phyloP scores from a whole-genome alignment of 345 rosid genomes.

The Lepidium didymum region DNA sequence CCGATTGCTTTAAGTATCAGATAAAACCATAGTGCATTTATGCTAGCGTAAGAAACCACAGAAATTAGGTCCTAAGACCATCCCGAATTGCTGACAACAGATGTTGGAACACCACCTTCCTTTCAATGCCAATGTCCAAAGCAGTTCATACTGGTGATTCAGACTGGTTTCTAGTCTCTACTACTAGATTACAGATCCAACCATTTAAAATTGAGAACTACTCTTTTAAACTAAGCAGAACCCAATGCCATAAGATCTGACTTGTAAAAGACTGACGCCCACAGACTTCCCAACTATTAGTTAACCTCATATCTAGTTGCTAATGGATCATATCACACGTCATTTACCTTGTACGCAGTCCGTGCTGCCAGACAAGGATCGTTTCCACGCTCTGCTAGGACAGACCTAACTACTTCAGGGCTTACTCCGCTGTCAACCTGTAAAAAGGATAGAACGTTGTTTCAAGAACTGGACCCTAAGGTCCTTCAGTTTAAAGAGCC shows the following conservation, averaged over 20 bases:
- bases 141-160: not conserved
- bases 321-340: not conserved
- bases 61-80: not conserved
- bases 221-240: not conserved
- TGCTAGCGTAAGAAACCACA: not conserved
- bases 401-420: conserved; percentile 85
- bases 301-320: not conserved
- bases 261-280: not conserved
- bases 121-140: not conserved
- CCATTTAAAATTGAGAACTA: not conserved
- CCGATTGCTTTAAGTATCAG: not conserved
- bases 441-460: conserved; percentile 1
- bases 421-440: conserved; percentile 83
- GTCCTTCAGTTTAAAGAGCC: not conserved
- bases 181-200: not conserved
- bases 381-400: conserved; percentile 73
- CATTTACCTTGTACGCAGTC: conserved; percentile 66
- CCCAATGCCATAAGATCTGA: not conserved
- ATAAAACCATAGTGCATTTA: not conserved
- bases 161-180: not conserved
- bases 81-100: not conserved
- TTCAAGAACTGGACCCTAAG: not conserved
- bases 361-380: conserved; percentile 81
- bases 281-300: not conserved
- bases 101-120: not conserved